These are phyloP conservation scores for Globisporangium perplexum DNA, from an alignment of 352 stramenopile species.

Conservation along the genomic window DNA sequence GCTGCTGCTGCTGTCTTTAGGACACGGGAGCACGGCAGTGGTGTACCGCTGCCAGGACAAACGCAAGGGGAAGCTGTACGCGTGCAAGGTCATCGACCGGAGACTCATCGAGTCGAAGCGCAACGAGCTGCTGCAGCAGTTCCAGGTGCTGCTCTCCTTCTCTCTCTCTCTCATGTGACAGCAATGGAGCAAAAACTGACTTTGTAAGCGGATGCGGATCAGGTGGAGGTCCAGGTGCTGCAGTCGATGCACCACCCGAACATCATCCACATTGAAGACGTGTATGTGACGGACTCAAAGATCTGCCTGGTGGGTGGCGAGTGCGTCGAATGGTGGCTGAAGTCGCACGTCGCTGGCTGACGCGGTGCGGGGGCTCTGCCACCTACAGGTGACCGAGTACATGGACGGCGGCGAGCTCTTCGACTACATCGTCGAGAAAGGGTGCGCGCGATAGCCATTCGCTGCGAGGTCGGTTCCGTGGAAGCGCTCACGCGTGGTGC, in stretches of 20 bases:
- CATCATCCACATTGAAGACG: constrained; percentile 87
- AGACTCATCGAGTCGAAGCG: constrained; percentile 59
- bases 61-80: constrained; percentile 40
- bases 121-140: constrained; percentile 83
- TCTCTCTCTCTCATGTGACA: no score
- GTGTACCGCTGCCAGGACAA: constrained; percentile 80
- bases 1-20: constrained; percentile 17
- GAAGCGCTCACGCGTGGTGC: no score
- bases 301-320: constrained; percentile 69
- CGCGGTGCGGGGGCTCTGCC: no score
- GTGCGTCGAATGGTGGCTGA: not conserved
- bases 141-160: constrained; percentile 43
- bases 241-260: constrained; percentile 86
- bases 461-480: not conserved
- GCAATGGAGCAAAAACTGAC: no score
- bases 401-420: constrained; percentile 87
- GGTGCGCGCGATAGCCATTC: constrained; percentile 20
- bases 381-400: constrained; percentile 76
- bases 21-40: constrained; percentile 78
- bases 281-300: constrained; percentile 79
- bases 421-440: constrained; percentile 89
- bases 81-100: constrained; percentile 89
- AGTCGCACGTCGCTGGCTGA: not conserved
- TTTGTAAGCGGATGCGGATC: no score
- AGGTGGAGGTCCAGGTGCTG: constrained; percentile 89